phyloP scores from a whole-genome alignment of 2,329 filamentous ascomycete species.

The Aspergillus sojae region DNA sequence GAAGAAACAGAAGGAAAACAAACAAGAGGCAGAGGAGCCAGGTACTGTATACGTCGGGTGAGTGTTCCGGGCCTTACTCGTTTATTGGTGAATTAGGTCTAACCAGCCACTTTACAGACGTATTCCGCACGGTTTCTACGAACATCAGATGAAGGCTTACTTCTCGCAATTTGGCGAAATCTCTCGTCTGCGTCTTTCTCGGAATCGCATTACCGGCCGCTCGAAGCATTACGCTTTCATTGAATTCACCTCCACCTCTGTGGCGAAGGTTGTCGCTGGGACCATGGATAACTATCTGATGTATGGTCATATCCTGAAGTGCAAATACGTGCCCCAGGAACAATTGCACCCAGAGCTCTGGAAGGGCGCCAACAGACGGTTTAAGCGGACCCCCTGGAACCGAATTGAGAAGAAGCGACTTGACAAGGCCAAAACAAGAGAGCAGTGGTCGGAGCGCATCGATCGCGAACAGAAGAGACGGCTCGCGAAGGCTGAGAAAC shows the following conservation, averaged over 20 bases:
- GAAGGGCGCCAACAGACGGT: slow-evolving; percentile 87
- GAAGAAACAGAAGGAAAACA: slow-evolving; percentile 52
- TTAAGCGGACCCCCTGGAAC: slow-evolving; percentile 86
- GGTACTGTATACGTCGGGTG: slow-evolving; percentile 85
- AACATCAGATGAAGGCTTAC: slow-evolving; percentile 91
- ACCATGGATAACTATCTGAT: slow-evolving; percentile 98
- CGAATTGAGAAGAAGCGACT: slow-evolving; percentile 78
- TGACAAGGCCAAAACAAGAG: slow-evolving; percentile 71
- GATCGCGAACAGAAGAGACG: slow-evolving; percentile 72
- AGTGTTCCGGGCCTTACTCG: slow-evolving; percentile 25
- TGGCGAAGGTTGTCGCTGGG: slow-evolving; percentile 88
- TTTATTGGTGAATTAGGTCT: slow-evolving; percentile 13
- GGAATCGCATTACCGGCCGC: slow-evolving; percentile 87
- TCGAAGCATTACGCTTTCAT: slow-evolving; percentile 96
- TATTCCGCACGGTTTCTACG: slow-evolving; percentile 94
- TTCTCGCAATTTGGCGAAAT: slow-evolving; percentile 92
- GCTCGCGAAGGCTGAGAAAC: slow-evolving; percentile 68
- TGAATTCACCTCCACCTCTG: slow-evolving; percentile 75
- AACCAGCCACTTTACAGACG: slow-evolving; percentile 52
- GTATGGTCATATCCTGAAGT: slow-evolving; percentile 91
- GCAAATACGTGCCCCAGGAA: slow-evolving; percentile 74
- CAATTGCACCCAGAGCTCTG: slow-evolving; percentile 81
- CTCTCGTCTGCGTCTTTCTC: slow-evolving; percentile 75
- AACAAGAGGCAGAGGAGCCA: slow-evolving; percentile 50
- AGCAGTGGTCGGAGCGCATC: slow-evolving; percentile 77